phyloP scores from a whole-genome alignment of 768 basidiomycete genomes.

The Pleurotus eryngii region DNA sequence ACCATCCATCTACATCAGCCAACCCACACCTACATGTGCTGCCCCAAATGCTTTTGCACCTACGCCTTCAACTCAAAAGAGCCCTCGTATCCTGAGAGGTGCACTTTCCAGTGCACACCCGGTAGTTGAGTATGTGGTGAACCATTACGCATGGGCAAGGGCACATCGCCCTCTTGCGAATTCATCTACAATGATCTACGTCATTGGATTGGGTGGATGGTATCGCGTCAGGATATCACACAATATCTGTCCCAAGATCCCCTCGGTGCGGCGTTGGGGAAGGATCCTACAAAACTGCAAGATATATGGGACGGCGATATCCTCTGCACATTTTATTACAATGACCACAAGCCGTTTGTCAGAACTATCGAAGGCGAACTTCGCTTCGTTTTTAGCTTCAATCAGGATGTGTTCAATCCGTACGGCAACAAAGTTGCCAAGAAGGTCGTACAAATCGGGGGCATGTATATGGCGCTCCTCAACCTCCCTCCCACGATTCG shows the following conservation, averaged over 20 bases:
- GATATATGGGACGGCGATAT: constrained; percentile 26
- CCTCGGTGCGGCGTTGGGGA: neutral
- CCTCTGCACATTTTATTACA: constrained; percentile 19
- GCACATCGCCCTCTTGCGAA: constrained; percentile 9
- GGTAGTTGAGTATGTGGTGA: too few species aligned
- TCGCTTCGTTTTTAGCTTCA: constrained; percentile 18
- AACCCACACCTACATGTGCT: constrained; percentile 17
- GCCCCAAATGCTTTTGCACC: constrained; percentile 21
- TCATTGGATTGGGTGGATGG: constrained; percentile 22
- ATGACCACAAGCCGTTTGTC: constrained; percentile 22
- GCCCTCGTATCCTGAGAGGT: constrained; percentile 16
- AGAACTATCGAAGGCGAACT: constrained; percentile 18
- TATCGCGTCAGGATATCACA: constrained; percentile 22
- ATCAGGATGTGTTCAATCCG: constrained; percentile 27
- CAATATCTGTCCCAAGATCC: constrained; percentile 19
- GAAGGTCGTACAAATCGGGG: constrained; percentile 18
- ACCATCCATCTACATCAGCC: constrained; percentile 16
- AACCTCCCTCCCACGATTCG: constrained; percentile 26
- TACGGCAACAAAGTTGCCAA: constrained; percentile 18
- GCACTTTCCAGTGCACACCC: too few species aligned
- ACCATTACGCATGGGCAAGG: too few species aligned
- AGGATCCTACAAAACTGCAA: constrained; percentile 6
- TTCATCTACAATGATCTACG: constrained; percentile 24
- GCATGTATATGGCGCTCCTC: constrained; percentile 25
- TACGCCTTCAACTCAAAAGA: constrained; percentile 12